Evolutionary conservation across 495 filamentous ascomycete species (phyloP), one percentile per base, ranked within the genome.

Genomic region (Aspergillus olivimuriae): DNA sequence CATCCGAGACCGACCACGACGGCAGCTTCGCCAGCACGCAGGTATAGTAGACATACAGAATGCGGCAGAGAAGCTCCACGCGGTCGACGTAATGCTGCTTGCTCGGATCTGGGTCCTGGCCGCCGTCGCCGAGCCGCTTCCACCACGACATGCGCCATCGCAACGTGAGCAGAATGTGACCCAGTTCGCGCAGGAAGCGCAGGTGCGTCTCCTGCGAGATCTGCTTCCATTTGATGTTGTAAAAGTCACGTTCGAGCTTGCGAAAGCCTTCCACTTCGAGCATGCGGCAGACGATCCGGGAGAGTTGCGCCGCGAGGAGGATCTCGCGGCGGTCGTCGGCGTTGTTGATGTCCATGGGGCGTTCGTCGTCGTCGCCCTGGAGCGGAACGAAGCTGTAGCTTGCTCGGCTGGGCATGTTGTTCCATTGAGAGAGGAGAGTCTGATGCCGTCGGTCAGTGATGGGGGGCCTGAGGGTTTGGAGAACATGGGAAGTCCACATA

Each of bases 111-210:
- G 69, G 66, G 28, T 53, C 55, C n/a, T 54, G 53, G 41, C 69
- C 66, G 21, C 66, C 66, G 39, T 73, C 68, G 12, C 69, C 71
- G 11, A 75, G 64, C 7, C 57, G 56, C 40, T 63, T 65, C 71
- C 71, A 75, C 71, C 71, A 75, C 3, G 69, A 71, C 2, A 69
- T 60, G 3, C 71, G 70, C 70, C 70, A 75, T 14, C 71, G 70
- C 6, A 75, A 57, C 3, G 70, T 66, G 20, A 73, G 57, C 9
- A 75, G 60, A 31, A 73, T 72, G 37, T 65, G 57, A 11, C 69
- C 69, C 11, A 75, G 56, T 41, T 75, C 66, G 34, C 50, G 47
- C 24, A 70, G 52, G 60, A 73, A 71, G 35, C 65, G 65, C 26
- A 70, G 33, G 38, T 67, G 62, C 1, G 66, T 67, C 12, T 72